Conservation (phyloP, 2,329 filamentous ascomycete genomes). For the Fusarium verrucosum region DNA sequence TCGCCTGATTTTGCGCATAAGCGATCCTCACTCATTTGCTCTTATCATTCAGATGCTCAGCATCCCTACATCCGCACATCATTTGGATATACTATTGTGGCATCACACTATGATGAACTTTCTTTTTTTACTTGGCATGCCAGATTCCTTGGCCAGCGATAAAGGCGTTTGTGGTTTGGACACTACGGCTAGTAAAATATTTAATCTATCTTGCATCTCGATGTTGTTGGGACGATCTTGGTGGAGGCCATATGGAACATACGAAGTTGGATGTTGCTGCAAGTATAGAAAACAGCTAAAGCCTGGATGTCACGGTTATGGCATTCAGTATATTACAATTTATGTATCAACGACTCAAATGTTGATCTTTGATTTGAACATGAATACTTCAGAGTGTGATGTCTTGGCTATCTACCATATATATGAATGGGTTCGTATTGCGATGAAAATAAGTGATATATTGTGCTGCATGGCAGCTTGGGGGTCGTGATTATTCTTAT, state of each 20-base stretch:
- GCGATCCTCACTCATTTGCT: slow-evolving; percentile 10
- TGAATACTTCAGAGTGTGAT: neutral
- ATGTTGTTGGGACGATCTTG: neutral
- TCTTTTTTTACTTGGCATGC: slow-evolving; percentile 20
- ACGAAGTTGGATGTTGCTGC: slow-evolving; percentile 4
- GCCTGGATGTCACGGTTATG: slow-evolving; percentile 2
- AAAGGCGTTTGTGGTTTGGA: slow-evolving; percentile 30
- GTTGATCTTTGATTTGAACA: neutral
- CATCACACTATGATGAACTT: neutral
- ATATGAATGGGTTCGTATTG: too few species aligned
- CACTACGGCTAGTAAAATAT: neutral
- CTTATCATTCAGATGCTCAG: slow-evolving; percentile 12
- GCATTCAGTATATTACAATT: slow-evolving; percentile 13
- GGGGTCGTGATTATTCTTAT: neutral
- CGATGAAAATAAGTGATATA: neutral
- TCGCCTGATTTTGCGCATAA: slow-evolving; percentile 34
- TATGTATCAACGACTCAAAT: slow-evolving; percentile 11
- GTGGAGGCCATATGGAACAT: neutral
- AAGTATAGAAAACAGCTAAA: slow-evolving; percentile 12
- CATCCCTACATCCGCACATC: slow-evolving; percentile 8
- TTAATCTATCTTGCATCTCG: slow-evolving; percentile 9
- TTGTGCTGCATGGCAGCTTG: neutral
- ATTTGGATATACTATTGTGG: slow-evolving; percentile 5
- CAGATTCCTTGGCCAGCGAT: slow-evolving; percentile 19
- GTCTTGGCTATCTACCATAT: too few species aligned